Evolutionary conservation across 2,329 filamentous ascomycete species (phyloP).

Genomic region (Alternaria brassicae): DNA sequence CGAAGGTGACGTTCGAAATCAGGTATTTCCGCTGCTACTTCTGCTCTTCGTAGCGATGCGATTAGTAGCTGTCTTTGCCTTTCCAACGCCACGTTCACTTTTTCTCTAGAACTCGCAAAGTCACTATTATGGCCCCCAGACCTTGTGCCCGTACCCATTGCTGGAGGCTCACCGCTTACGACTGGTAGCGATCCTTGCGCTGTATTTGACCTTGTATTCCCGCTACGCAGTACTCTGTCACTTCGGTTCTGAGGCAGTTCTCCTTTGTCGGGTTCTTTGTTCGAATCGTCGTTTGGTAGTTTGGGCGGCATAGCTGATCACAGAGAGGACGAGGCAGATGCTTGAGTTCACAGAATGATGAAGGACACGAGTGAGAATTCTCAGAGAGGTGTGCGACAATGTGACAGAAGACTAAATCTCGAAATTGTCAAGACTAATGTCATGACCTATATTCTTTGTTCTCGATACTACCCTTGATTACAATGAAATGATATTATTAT

Average conservation of each 20-base stretch:
- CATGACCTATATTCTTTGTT: background rate
- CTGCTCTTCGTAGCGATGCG: accelerated
- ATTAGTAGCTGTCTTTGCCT: background rate
- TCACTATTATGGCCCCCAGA: background rate
- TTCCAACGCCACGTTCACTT: background rate
- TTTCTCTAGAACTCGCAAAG: background rate
- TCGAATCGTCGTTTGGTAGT: background rate
- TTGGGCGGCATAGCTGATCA: background rate
- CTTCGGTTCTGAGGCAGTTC: background rate
- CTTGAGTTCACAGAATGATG: too few relatives aligned
- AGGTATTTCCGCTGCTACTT: background rate
- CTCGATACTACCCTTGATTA: background rate
- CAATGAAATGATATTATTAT: background rate
- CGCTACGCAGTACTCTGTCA: too few relatives aligned
- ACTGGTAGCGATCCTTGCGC: background rate
- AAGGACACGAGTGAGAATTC: background rate
- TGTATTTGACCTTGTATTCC: background rate
- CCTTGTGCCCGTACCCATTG: too few relatives aligned
- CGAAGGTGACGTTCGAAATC: background rate
- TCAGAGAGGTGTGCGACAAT: background rate
- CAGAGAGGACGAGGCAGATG: background rate
- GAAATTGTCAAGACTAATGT: too few relatives aligned
- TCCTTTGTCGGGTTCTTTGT: background rate
- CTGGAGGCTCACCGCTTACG: background rate
- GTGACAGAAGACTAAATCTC: background rate